A percentile compares a stretch with the other conserved stretches of the same genome.
These are phyloP conservation scores for Cytospora schulzeri DNA, from an alignment of 2,329 filamentous ascomycete genomes.

Conservation along the genomic window DNA sequence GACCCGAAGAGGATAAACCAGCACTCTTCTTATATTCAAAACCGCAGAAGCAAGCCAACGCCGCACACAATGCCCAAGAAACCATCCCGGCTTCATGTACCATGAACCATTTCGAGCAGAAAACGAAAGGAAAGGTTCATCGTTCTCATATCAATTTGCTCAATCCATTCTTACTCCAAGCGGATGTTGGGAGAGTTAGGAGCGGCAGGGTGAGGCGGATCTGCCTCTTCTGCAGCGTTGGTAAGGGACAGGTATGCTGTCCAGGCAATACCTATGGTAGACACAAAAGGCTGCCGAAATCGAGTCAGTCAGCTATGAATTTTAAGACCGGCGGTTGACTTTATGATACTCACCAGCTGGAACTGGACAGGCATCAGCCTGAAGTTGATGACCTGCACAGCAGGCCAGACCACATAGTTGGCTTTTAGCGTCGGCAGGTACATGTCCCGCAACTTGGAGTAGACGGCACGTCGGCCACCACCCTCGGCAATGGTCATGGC, in stretches of 20 bases:
- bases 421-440: constrained; percentile 93
- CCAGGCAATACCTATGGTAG: constrained; percentile 94
- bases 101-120: neutral
- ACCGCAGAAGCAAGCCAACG: constrained; percentile 12
- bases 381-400: constrained; percentile 97
- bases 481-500: constrained; percentile 97
- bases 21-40: neutral
- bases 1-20: neutral
- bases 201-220: constrained; percentile 34
- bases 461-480: constrained; percentile 77
- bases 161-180: constrained; percentile 33
- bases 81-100: constrained; percentile 9
- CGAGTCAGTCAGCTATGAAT: constrained; percentile 22
- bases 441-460: constrained; percentile 87
- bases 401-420: constrained; percentile 93
- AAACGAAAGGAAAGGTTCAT: neutral
- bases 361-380: constrained; percentile 92
- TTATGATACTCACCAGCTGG: constrained; percentile 74
- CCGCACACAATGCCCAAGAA: constrained; percentile 19
- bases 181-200: constrained; percentile 42
- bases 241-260: constrained; percentile 93
- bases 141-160: neutral
- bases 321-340: neutral
- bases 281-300: constrained; percentile 81
- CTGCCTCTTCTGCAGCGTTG: constrained; percentile 78